phyloP scores from a whole-genome alignment of 2,329 filamentous ascomycete species.

The Exophiala sp. region DNA sequence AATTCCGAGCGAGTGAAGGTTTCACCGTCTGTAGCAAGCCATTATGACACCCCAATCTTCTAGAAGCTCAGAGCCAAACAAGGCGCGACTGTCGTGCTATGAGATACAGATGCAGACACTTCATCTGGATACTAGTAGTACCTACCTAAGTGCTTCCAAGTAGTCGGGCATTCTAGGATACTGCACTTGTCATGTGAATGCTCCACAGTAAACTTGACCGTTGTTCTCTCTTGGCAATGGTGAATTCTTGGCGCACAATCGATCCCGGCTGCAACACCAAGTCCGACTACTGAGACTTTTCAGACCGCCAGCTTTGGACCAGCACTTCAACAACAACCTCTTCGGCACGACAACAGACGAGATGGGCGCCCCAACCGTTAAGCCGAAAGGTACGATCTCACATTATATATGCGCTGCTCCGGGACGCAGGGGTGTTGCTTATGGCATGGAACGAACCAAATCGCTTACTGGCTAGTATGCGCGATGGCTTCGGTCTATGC shows the following conservation, averaged over 20 bases:
- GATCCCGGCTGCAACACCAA: not conserved
- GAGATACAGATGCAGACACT: not conserved
- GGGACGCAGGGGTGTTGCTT: not conserved
- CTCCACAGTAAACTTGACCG: not conserved
- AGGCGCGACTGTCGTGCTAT: too few species aligned
- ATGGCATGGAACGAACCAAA: not conserved
- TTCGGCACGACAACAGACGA: conserved; percentile 17
- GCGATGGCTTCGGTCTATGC: not conserved
- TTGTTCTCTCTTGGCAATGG: not conserved
- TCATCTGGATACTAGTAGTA: too few species aligned
- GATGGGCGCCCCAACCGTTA: conserved; percentile 30
- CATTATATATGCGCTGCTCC: not conserved
- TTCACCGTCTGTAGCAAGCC: not conserved
- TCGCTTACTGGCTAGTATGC: not conserved
- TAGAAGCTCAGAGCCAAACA: not conserved
- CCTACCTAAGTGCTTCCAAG: too few species aligned
- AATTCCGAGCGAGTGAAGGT: not conserved
- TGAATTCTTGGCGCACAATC: conserved; percentile 9
- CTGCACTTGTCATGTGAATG: not conserved
- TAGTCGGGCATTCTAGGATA: too few species aligned
- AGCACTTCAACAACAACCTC: conserved; percentile 15
- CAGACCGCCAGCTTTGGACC: conserved; percentile 17
- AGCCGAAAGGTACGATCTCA: conserved; percentile 27
- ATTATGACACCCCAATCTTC: not conserved
- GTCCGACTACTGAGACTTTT: conserved; percentile 8